phyloP scores from a whole-genome alignment of 2,329 filamentous ascomycete species.

The Fusarium globosum region DNA sequence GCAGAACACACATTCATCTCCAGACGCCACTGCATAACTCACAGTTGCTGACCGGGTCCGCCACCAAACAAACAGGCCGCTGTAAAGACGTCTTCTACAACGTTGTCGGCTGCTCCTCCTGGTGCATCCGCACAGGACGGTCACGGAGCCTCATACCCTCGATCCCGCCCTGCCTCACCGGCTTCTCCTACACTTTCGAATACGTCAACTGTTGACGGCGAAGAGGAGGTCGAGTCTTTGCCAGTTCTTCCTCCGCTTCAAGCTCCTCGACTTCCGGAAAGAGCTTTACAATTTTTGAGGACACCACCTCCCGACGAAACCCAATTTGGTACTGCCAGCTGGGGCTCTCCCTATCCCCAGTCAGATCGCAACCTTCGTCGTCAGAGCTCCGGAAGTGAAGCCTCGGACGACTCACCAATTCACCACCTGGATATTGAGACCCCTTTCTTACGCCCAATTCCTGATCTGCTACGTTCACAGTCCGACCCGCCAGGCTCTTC shows the following conservation, averaged over 20 bases:
- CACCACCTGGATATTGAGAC: slow-evolving; percentile 72
- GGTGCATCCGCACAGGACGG: slow-evolving; percentile 72
- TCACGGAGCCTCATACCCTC: slow-evolving; percentile 52
- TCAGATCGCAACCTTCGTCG: slow-evolving; percentile 65
- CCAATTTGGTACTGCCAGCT: slow-evolving; percentile 78
- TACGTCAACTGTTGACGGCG: slow-evolving; percentile 70
- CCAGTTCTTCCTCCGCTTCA: slow-evolving; percentile 69
- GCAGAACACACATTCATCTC: slow-evolving; percentile 38
- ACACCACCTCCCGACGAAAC: slow-evolving; percentile 61
- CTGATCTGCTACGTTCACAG: slow-evolving; percentile 53
- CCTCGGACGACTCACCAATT: slow-evolving; percentile 69
- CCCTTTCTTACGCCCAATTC: slow-evolving; percentile 69
- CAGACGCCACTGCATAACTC: slow-evolving; percentile 40
- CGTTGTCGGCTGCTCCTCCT: slow-evolving; percentile 62
- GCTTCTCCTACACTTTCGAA: slow-evolving; percentile 70
- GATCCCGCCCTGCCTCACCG: slow-evolving; percentile 51
- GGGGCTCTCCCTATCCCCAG: slow-evolving; percentile 89
- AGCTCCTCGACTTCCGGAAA: slow-evolving; percentile 67
- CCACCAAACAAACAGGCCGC: slow-evolving; percentile 48
- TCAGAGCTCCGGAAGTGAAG: slow-evolving; percentile 67
- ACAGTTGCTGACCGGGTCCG: slow-evolving; percentile 41
- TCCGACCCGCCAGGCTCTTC: slow-evolving; percentile 45
- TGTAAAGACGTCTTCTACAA: slow-evolving; percentile 68
- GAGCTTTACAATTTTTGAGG: slow-evolving; percentile 65
- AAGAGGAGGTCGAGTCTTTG: slow-evolving; percentile 65